Percentiles rank a stretch among this genome's conserved stretches.
Conservation (phyloP, 495 filamentous ascomycete genomes). For the Cryomyces minteri region DNA sequence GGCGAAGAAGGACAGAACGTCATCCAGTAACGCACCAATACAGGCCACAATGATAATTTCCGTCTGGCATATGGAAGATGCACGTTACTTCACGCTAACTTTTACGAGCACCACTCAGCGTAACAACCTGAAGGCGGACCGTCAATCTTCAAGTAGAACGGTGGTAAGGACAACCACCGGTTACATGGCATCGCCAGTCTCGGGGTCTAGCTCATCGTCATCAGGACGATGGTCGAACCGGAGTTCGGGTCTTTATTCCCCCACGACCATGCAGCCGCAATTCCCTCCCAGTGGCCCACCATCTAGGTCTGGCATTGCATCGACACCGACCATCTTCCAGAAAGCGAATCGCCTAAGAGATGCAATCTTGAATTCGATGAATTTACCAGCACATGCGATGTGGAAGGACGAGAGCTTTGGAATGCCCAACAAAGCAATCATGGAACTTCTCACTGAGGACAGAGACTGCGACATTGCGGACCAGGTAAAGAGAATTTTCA, state of each 20-base stretch:
- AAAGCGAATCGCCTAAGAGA: constrained; percentile 53
- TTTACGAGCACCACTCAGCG: constrained; percentile 33
- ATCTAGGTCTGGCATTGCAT: constrained; percentile 24
- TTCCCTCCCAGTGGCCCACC: constrained; percentile 41
- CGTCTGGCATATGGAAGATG: constrained; percentile 38
- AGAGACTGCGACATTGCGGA: constrained; percentile 18
- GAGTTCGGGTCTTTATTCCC: constrained; percentile 2
- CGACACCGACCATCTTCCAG: constrained; percentile 37
- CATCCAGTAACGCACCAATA: constrained; percentile 5
- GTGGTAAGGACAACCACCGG: constrained; percentile 10
- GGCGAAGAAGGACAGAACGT: constrained; percentile 23
- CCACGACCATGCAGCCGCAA: constrained; percentile 11
- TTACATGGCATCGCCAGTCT: constrained; percentile 5
- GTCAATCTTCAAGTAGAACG: constrained; percentile 5
- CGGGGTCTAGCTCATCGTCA: constrained; percentile 11
- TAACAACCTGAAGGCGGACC: constrained; percentile 5
- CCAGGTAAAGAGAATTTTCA: constrained; percentile 20
- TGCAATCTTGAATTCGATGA: constrained; percentile 46
- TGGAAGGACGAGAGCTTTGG: constrained; percentile 52
- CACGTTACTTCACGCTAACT: constrained; percentile 44
- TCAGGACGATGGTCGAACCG: constrained; percentile 6
- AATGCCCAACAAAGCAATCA: constrained; percentile 42
- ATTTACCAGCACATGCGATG: constrained; percentile 49
- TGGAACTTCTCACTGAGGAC: constrained; percentile 23
- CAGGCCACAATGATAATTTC: constrained; percentile 43